These are phyloP conservation scores for Fomitiporia mediterranea DNA, from an alignment of 1,284 basidiomycete species.

Conservation along the genomic window DNA sequence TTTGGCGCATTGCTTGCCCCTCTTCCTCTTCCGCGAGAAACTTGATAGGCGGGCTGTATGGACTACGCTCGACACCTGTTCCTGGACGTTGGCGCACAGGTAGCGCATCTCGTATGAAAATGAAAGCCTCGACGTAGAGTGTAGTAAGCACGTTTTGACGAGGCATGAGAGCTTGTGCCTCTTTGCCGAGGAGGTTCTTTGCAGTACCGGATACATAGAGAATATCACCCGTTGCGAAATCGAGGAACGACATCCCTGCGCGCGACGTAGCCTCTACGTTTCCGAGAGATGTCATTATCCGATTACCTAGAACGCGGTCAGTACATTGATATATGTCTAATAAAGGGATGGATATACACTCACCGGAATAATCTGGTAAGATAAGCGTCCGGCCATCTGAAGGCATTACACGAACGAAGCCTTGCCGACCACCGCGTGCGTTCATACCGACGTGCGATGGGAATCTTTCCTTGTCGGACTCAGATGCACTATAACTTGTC, in stretches of 20 bases:
- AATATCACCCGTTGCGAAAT: constrained; percentile 50
- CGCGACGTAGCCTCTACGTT: constrained; percentile 55
- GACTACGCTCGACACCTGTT: constrained; percentile 36
- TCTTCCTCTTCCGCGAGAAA: constrained; percentile 45
- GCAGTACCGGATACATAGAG: constrained; percentile 60
- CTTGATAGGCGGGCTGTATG: constrained; percentile 57
- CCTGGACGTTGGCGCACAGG: constrained; percentile 43
- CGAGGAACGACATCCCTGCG: constrained; percentile 52
- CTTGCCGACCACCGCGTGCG: constrained; percentile 55
- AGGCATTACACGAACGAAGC: constrained; percentile 53
- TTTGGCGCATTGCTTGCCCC: constrained; percentile 24
- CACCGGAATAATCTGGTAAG: constrained; percentile 60
- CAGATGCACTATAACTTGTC: constrained; percentile 41
- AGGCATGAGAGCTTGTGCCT: constrained; percentile 51
- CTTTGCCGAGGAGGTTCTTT: constrained; percentile 42
- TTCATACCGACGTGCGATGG: constrained; percentile 63
- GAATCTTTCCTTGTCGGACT: constrained; percentile 33
- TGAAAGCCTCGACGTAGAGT: constrained; percentile 46
- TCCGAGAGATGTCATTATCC: constrained; percentile 56
- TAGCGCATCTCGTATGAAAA: constrained; percentile 50
- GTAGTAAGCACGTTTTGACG: constrained; percentile 48
- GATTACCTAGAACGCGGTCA: constrained; percentile 41
- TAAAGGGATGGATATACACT: constrained; percentile 12
- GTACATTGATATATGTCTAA: neutral
- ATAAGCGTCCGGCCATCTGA: constrained; percentile 51